A percentile compares a stretch with the other conserved stretches of the same genome.
Evolutionary conservation across 176 grass and related monocot species (phyloP).

Genomic region (Hsuehochloa calcarea): DNA sequence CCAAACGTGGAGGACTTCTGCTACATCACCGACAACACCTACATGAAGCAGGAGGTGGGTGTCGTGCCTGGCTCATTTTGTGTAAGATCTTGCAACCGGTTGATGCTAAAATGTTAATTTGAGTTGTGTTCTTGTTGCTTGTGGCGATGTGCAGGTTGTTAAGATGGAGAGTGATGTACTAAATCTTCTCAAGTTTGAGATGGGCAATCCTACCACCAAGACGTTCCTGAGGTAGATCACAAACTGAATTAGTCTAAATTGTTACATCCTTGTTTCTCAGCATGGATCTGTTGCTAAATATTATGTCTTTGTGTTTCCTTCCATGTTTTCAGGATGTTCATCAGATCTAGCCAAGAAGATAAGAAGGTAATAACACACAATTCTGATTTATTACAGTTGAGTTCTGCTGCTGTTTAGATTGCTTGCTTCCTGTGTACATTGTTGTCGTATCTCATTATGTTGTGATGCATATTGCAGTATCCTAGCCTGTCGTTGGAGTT

Average conservation of each 20-base stretch:
- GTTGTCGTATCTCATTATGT: conserved; percentile 9
- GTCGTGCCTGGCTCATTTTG: neutral
- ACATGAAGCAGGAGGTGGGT: conserved; percentile 55
- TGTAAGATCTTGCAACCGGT: neutral
- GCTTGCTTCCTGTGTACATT: neutral
- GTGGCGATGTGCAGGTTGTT: conserved; percentile 33
- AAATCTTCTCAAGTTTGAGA: conserved; percentile 68
- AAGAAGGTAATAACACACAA: conserved; percentile 35
- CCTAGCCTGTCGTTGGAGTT: conserved; percentile 51
- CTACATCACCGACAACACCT: conserved; percentile 69
- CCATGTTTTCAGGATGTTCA: conserved; percentile 53
- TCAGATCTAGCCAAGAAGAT: conserved; percentile 65
- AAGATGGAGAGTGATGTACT: conserved; percentile 58
- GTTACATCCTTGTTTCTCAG: neutral
- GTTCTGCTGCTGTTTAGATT: neutral
- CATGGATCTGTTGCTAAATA: conserved; percentile 6
- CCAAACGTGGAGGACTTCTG: conserved; percentile 72
- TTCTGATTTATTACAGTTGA: neutral
- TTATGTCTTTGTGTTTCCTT: neutral
- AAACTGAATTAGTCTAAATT: neutral
- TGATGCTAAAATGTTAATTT: neutral
- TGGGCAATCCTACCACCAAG: conserved; percentile 85
- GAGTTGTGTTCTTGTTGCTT: neutral
- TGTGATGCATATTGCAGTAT: conserved; percentile 41
- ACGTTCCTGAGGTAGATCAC: conserved; percentile 65